Base-by-base conservation (phyloP, 768 basidiomycete species). In the Sarcodon aspratus region DNA sequence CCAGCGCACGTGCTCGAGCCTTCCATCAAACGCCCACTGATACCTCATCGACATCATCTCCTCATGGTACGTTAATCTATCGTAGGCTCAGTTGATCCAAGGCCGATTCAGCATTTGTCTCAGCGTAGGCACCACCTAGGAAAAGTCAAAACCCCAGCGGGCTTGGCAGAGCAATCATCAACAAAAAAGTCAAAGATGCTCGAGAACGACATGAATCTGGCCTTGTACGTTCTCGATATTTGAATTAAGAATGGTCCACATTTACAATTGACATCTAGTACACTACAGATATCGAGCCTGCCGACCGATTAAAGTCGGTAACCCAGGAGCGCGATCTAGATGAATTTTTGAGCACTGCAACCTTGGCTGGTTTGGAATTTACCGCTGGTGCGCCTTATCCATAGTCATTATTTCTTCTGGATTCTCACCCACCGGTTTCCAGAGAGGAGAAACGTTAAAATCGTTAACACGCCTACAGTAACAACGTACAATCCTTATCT, bases 261-360 rank as follows among this genome's bases (percentile, higher is more conserved):
- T 21, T 9, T 47, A 21, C 33, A 37, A 8, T 32, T 42, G 33
- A 33, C 44, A 36, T 42, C 10, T 57, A 90, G 89, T 92, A 85
- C 63, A 76, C 79, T 5, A 82, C 86, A 2, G 91, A 95, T 57
- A 46, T 80, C 15, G 83, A 87, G 49, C 63, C 74, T 9, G 73
- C 79, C 7, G 72, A 72, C 47, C 80, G 81, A 33, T 74, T 99
- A 35, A 79, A 83, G 61, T 97, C 95, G 0, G 82, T 99, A 17
- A 99, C 96, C 0, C 94, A 98, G 66, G 95, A 99, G 67, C 72
- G 80, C 48, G 93, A 97, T 69, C 71, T 99, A 15, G 93, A 97
- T 55, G 95, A 94, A 65, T 99, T 99, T 63, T 66, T 99, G 48
- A 94, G 80, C 60, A 96, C 90, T 10, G 96, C 96, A 9, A 87